phyloP scores from a whole-genome alignment of 1,284 basidiomycete genomes.

The Irpex sp. region DNA sequence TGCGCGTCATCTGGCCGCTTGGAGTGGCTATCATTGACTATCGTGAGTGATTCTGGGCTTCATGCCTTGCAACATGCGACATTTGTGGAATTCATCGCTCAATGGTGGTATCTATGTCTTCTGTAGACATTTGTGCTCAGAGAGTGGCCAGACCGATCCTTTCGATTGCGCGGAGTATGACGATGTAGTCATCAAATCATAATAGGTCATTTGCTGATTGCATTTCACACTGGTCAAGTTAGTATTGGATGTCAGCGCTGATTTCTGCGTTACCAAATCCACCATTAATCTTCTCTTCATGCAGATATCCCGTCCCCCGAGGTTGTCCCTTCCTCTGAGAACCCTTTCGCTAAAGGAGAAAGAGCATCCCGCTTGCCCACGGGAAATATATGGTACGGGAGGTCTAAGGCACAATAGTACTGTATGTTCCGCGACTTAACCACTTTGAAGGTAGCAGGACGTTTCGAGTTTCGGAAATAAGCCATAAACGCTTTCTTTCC shows the following conservation, averaged over 20 bases:
- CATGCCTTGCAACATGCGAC: background rate
- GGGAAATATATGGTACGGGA: conserved; percentile 9
- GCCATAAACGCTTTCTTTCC: conserved; percentile 1
- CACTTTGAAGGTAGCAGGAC: background rate
- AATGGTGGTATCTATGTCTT: background rate
- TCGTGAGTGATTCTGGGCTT: background rate
- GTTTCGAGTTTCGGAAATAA: conserved; percentile 14
- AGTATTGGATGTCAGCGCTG: background rate
- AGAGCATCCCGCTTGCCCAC: conserved; percentile 11
- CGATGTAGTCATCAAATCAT: background rate
- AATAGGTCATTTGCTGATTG: background rate
- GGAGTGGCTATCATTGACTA: background rate
- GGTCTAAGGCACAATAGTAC: conserved; percentile 11
- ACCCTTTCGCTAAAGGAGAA: conserved; percentile 20
- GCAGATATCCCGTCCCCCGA: conserved; percentile 26
- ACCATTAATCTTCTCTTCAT: background rate
- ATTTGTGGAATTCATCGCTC: background rate
- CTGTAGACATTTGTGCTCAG: background rate
- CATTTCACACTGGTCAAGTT: background rate
- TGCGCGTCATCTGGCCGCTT: background rate
- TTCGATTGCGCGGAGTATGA: background rate
- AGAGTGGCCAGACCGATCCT: background rate
- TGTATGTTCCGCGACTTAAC: background rate
- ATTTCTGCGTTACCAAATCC: background rate
- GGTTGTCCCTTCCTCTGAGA: conserved; percentile 26